Evolutionary conservation across 169 alveolate species (phyloP), one percentile per base, ranked within the genome.

Genomic region (Eimeria acervulina): DNA sequence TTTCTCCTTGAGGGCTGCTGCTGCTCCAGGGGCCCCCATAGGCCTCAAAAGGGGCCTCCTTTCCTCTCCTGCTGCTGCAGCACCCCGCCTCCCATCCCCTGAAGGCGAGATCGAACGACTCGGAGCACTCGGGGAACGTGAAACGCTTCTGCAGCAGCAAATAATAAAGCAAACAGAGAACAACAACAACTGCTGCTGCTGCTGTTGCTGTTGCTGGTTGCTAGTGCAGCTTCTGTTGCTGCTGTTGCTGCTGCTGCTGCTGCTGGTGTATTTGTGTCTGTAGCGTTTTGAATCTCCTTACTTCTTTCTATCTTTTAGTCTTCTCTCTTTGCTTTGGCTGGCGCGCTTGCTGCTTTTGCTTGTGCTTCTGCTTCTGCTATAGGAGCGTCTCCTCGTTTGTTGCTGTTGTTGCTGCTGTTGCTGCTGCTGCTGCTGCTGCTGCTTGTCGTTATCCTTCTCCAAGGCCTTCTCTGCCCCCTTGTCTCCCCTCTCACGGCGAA

Each of bases 321-420:
- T 72, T 36, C 17, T 15, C 47, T 36, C n/a, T 72, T 19, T 3
- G 52, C 74, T 63, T 8, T n/a, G 31, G 74, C 74, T 63, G 74
- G 8, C 15, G 74, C 74, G 26, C 8, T 23, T 63, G 74, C 74
- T 63, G 74, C n/a, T 63, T n/a, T n/a, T n/a, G n/a, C n/a, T n/a
- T n/a, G n/a, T n/a, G 74, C 74, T 63, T 17, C 74, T 63, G 74
- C 74, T 63, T 17, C n/a, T 63, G 97, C 66, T 98, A 97, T 85
- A 93, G 97, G 83, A 19, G 38, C 47, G 83, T 28, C 98, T 93
- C 98, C 97, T 21, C 98, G 98, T 72, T 97, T 98, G 96, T 95
- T 96, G n/a, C 98, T 97, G 89, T 93, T 97, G 87, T 95, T 96
- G 72, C 97, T 96, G 52, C 97, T 96, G 91, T 96, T 97, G 47